Evolutionary conservation across 139 green algal genomes (phyloP), one percentile per base, ranked within the genome.

Genomic region (Chlorella vulgaris): DNA sequence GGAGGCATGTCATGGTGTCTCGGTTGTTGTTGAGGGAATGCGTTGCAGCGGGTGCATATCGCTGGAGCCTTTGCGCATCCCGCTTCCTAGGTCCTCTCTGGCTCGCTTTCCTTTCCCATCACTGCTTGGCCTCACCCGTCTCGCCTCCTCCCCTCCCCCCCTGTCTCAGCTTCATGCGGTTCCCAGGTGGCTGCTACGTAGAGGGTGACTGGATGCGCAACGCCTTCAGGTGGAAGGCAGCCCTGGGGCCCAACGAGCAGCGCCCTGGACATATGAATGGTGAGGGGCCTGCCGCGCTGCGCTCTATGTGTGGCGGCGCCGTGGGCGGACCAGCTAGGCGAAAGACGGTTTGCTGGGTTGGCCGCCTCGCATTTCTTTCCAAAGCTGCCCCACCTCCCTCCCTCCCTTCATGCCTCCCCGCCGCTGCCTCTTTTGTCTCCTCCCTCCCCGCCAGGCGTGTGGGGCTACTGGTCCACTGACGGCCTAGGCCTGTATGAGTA

Each of bases 391-490:
- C 10, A 58, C 47, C 47, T 24, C 13, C 47, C 15, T 58, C n/a
- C n/a, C n/a, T n/a, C n/a, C n/a, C n/a, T n/a, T n/a, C n/a, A n/a
- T n/a, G n/a, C n/a, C n/a, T n/a, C n/a, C n/a, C n/a, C n/a, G n/a
- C n/a, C n/a, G n/a, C n/a, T n/a, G n/a, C n/a, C n/a, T n/a, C n/a
- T n/a, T n/a, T n/a, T n/a, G n/a, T n/a, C n/a, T n/a, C n/a, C n/a
- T n/a, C n/a, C n/a, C n/a, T n/a, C n/a, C n/a, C n/a, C n/a, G n/a
- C n/a, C n/a, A n/a, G n/a, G 51, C 40, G 66, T 89, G 36, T 95
- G 91, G 91, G 85, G 83, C 24, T 95, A 95, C 74, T 95, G 91
- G 91, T 90, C 80, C 51, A 90, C 91, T 10, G 91, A 95, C 65
- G 90, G 86, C 6, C 74, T 94, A 31, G 88, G 88, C 33, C 83